Evolutionary conservation across 805 yeast species (phyloP), one percentile per base, ranked within the genome.

Genomic region (Kuraishia capsulata): DNA sequence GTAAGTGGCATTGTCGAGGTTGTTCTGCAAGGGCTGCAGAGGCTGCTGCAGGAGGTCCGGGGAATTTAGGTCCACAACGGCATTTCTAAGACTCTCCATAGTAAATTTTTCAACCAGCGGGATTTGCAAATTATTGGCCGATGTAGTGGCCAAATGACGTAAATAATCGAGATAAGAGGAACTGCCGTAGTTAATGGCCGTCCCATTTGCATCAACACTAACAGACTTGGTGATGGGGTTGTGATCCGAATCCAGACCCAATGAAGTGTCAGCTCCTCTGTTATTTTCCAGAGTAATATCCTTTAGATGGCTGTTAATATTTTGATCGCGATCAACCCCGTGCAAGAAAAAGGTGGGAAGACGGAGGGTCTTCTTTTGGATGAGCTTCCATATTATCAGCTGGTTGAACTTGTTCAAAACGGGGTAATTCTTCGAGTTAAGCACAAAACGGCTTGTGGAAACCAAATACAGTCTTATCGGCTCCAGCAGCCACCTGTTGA

Each of bases 401-500:
- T 81, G 88, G 40, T 70, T 70, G 39, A 71, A 64, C 44, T 75
- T 78, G 40, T 76, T 69, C 23, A 81, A 61, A 2, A 81, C 89
- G 0, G 88, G 88, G 48, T 68, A 79, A 21, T 70, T 69, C 46
- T 74, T 75, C 18, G 73, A 68, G 48, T 81, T 81, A 17, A 71
- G 64, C 4, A 78, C 62, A 47, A 81, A 81, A 3, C 73, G 61
- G 3, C 76, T 63, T 2, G 75, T 67, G 0, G 84, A 72, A 3
- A 81, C 49, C 32, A 80, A 52, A 16, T 79, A 59, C 51, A 75
- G 70, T 4, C 73, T 64, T 1, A 81, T 70, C 0, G 87, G 87
- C 53, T 81, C 89, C 20, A 80, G 63, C 39, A 74, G 54, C 89
- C 89, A 81, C 39, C 87, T 59, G 19, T 71, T 65, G 3, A 75